phyloP scores from a whole-genome alignment of 2,329 filamentous ascomycete species.

The Ophiognomonia clavigignenti-juglandacearum region DNA sequence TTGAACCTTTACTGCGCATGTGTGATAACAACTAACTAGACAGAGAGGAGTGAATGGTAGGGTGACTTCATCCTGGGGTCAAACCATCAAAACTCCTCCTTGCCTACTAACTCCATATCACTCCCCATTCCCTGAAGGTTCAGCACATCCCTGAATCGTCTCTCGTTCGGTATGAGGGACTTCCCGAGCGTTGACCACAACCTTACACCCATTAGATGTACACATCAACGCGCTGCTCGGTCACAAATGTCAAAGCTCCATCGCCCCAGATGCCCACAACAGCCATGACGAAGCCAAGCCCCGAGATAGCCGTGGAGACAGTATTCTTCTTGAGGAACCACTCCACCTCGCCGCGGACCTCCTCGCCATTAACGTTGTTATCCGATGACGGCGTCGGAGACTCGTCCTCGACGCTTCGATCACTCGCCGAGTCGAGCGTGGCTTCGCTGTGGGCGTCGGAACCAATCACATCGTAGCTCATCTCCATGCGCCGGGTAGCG shows the following conservation, averaged over 20 bases:
- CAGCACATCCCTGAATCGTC: background rate
- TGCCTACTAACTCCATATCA: background rate
- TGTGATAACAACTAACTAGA: no score
- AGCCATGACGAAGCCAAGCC: slow-evolving; percentile 55
- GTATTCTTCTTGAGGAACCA: slow-evolving; percentile 49
- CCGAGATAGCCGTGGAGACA: slow-evolving; percentile 48
- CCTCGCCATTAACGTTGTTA: slow-evolving; percentile 54
- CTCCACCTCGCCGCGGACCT: slow-evolving; percentile 53
- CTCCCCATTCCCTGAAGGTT: background rate
- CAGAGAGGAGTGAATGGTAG: background rate
- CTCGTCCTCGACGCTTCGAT: slow-evolving; percentile 40
- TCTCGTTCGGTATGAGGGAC: background rate
- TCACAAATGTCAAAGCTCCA: slow-evolving; percentile 8
- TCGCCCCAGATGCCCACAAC: slow-evolving; percentile 54
- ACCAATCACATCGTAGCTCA: slow-evolving; percentile 66
- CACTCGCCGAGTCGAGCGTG: slow-evolving; percentile 34
- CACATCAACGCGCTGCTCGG: slow-evolving; percentile 6
- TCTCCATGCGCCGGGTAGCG: slow-evolving; percentile 52
- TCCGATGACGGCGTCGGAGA: slow-evolving; percentile 34
- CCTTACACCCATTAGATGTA: background rate
- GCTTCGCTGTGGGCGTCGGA: slow-evolving; percentile 43
- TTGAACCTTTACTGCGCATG: background rate
- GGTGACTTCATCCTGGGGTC: background rate
- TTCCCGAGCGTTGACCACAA: background rate
- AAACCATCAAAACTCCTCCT: background rate